Evolutionary conservation across 371 early-diverging fungal genomes (phyloP), one percentile per base, ranked within the genome.

Genomic region (Umbelopsis sp.): DNA sequence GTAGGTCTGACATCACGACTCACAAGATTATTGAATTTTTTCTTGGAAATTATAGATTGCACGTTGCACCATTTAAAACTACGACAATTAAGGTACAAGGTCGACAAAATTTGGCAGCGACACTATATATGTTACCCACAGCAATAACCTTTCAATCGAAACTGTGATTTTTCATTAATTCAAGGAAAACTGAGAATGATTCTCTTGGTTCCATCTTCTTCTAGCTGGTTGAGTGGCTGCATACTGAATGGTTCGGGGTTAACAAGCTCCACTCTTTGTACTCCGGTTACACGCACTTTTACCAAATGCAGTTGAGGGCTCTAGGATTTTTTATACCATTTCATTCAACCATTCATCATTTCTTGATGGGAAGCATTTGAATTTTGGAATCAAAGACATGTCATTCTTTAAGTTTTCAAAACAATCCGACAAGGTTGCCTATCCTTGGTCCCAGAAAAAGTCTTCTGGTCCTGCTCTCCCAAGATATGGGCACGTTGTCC

Each of bases 401-500:
- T 80, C 84, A 22, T 70, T 84, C 66, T 84, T 84, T 69, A 84
- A 80, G 69, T 75, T 80, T n/a, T 78, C 80, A 52, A 81, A 80
- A 73, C 70, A 77, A 67, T 51, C 70, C 48, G 84, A 84, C 63
- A 84, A 80, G 69, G 74, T 74, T 11, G 70, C 75, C 46, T 81
- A 79, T 69, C 84, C 84, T 65, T 84, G 84, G 84, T 81, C 84
- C 32, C 82, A 81, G 46, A 73, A 73, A 53, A 81, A 81, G 73
- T 63, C 65, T 37, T 74, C 72, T 68, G 63, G 48, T 29, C 51
- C 52, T 4, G 72, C 82, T 11, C 70, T 86, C 53, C 83, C 91
- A 14, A 80, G 91, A 63, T 79, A 81, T 32, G 88, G 88, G 0
- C 91, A 91, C 74, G 80, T 87, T 63, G 80, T 88, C 9, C 77